These are phyloP conservation scores for Candida parachauliodes DNA, from an alignment of 805 yeast species.

Conservation along the genomic window DNA sequence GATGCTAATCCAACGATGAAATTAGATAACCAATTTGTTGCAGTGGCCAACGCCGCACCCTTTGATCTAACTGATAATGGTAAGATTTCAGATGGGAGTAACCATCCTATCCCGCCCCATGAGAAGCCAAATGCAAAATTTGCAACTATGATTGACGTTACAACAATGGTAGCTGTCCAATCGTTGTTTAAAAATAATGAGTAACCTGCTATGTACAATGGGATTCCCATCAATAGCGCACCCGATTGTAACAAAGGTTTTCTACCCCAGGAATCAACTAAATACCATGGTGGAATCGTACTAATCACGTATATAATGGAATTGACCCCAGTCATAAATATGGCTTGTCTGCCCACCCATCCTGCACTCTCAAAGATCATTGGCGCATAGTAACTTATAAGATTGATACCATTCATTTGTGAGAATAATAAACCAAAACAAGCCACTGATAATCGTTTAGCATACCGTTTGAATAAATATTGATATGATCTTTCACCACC, in stretches of 20 bases:
- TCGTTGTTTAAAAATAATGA: constrained; percentile 33
- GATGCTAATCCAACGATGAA: constrained; percentile 91
- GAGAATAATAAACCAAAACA: constrained; percentile 92
- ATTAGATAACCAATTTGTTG: constrained; percentile 90
- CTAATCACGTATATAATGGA: constrained; percentile 42
- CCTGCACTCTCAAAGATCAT: constrained; percentile 94
- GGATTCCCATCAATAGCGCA: constrained; percentile 71
- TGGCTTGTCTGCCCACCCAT: constrained; percentile 84
- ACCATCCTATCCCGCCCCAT: constrained; percentile 97
- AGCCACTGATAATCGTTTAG: constrained; percentile 76
- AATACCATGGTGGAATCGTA: constrained; percentile 86
- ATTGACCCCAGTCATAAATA: constrained; percentile 82
- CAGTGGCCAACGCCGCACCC: constrained; percentile 88
- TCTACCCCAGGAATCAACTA: constrained; percentile 90
- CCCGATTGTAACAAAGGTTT: constrained; percentile 80
- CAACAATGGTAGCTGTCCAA: constrained; percentile 68
- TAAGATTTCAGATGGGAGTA: constrained; percentile 73
- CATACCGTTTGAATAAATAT: constrained; percentile 74
- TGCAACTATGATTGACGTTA: constrained; percentile 69
- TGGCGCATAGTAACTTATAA: constrained; percentile 90
- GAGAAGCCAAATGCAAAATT: constrained; percentile 84
- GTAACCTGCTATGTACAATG: constrained; percentile 63
- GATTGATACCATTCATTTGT: constrained; percentile 89
- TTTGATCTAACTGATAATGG: constrained; percentile 83
- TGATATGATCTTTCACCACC: constrained; percentile 70